Evolutionary conservation across 495 filamentous ascomycete genomes (phyloP).

Genomic region (Aspergillus hancockii): DNA sequence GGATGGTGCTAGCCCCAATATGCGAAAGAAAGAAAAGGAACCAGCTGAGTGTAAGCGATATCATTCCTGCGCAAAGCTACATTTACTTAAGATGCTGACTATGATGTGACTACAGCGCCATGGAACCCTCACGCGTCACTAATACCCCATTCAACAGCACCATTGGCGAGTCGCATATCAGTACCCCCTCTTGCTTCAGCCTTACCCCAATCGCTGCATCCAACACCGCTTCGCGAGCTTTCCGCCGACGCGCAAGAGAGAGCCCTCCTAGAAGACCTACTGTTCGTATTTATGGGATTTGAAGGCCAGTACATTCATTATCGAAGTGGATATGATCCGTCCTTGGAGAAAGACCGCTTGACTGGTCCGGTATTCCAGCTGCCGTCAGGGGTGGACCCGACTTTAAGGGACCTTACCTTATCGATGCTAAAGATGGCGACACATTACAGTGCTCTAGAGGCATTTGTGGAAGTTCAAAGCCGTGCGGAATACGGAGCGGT

Average conservation of each 20-base stretch:
- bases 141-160: slow-evolving; percentile 82
- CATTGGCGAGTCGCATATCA: slow-evolving; percentile 82
- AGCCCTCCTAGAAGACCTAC: slow-evolving; percentile 82
- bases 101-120: slow-evolving; percentile 41
- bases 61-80: neutral
- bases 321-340: slow-evolving; percentile 74
- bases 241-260: slow-evolving; percentile 80
- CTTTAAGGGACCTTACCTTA: slow-evolving; percentile 79
- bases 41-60: slow-evolving; percentile 33
- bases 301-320: slow-evolving; percentile 97
- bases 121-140: slow-evolving; percentile 87
- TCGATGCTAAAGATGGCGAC: slow-evolving; percentile 96
- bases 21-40: slow-evolving; percentile 41
- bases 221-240: slow-evolving; percentile 69
- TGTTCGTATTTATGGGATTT: slow-evolving; percentile 98
- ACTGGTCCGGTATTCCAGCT: slow-evolving; percentile 79
- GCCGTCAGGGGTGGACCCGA: slow-evolving; percentile 82
- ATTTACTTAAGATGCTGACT: slow-evolving; percentile 22
- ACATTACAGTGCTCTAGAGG: slow-evolving; percentile 85
- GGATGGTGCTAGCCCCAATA: slow-evolving; percentile 45
- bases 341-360: slow-evolving; percentile 80
- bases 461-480: slow-evolving; percentile 91
- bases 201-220: slow-evolving; percentile 70
- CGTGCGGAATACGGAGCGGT: slow-evolving; percentile 93
- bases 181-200: slow-evolving; percentile 75